Base-by-base conservation (phyloP, 108 stramenopile genomes). In the Pseudonitzschia delicatissima region DNA sequence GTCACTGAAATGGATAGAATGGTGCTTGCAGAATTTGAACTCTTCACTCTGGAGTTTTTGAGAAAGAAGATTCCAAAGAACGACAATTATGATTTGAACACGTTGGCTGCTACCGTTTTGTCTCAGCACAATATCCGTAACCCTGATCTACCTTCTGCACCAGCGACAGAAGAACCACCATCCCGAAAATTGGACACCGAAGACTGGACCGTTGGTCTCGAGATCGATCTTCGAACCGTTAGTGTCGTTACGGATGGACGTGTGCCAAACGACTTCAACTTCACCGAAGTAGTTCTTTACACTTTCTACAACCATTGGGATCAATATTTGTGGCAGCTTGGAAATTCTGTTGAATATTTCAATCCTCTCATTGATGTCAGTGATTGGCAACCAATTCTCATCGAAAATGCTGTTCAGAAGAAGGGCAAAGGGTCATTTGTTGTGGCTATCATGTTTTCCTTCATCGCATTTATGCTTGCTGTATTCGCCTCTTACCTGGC, bases 1-100 rank as follows among this genome's bases (percentile, higher is more conserved):
- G 44, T 60, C 31, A 32, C 37, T 7, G 57, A 69, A 40, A 68
- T 76, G 74, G 67, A 72, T 0, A 32, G 55, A 31, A 20, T 28
- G 2, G 45, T 60, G 11, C 8, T 65, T 23, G 63, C 49, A 5
- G 32, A 59, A 25, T 76, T 76, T 40, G 74, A 76, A 42, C 42
- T 60, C 11, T 34, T 45, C n/a, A 76, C 74, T 25, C 26, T 76
- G 44, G 59, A 69, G 17, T 76, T 76, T 42, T 47, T 76, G 18
- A 40, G 37, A 7, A 50, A 68, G 25, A 59, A 62, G 5, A 37
- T 36, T 27, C 13, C 52, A 4, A 12, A 59, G 0, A 57, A 29
- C 1, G 58, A 59, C 17, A 47, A 33, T 1, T 69, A 53, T 32
- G 52, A 50, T 4, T 17, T 76, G 9, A 52, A 69, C 15, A 9